Evolutionary conservation across 2,329 filamentous ascomycete species (phyloP).

Genomic region (Juglanconis juglandina): DNA sequence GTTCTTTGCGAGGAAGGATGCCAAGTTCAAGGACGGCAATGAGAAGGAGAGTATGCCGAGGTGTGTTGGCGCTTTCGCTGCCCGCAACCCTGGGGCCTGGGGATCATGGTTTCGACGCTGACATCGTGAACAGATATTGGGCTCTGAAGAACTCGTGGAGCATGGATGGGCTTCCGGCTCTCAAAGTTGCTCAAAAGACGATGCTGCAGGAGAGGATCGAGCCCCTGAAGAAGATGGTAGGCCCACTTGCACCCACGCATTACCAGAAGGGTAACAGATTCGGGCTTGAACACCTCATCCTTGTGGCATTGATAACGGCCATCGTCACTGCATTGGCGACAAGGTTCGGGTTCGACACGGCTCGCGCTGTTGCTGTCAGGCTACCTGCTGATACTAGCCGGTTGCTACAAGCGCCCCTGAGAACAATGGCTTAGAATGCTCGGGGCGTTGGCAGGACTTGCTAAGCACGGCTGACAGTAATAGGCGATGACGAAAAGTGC

Average conservation of each 20-base stretch:
- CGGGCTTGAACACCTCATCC: slow-evolving; percentile 9
- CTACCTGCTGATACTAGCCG: slow-evolving; percentile 10
- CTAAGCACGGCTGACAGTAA: neutral
- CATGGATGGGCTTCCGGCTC: slow-evolving; percentile 36
- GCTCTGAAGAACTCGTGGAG: slow-evolving; percentile 38
- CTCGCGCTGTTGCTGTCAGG: slow-evolving; percentile 6
- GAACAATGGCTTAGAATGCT: neutral
- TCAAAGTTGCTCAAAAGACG: slow-evolving; percentile 30
- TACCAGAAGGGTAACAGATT: slow-evolving; percentile 9
- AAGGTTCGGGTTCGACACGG: slow-evolving; percentile 9
- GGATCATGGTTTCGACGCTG: neutral
- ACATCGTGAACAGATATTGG: slow-evolving; percentile 32
- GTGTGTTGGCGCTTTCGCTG: slow-evolving; percentile 16
- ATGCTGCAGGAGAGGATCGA: slow-evolving; percentile 29
- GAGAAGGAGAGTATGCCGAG: slow-evolving; percentile 34
- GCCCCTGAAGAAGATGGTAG: slow-evolving; percentile 39
- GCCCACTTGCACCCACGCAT: slow-evolving; percentile 26
- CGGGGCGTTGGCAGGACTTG: neutral
- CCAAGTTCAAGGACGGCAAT: slow-evolving; percentile 29
- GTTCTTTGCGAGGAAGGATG: slow-evolving; percentile 29
- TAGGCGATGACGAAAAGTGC: too few species aligned
- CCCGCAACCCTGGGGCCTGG: neutral
- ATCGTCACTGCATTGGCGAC: slow-evolving; percentile 7
- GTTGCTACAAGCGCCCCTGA: slow-evolving; percentile 4
- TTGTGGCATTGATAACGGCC: slow-evolving; percentile 9